Base-by-base conservation (phyloP, 2,329 filamentous ascomycete genomes). In the Hypoxylon rubiginosum region DNA sequence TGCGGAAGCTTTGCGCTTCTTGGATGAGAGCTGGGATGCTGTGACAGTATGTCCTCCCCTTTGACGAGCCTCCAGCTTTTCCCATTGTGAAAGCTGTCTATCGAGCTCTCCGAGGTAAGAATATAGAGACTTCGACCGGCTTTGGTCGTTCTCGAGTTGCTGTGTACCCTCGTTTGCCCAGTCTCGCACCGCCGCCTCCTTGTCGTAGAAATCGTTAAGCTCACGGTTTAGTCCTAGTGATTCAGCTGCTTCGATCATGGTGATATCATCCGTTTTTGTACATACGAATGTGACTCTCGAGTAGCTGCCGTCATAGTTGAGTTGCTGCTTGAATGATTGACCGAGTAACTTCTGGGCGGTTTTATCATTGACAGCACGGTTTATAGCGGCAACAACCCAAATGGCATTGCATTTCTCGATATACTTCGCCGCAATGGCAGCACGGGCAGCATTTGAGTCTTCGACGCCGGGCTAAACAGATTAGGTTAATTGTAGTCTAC, bases 341-440 rank as follows among this genome's bases (percentile, higher is more conserved):
- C 85, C 85, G 2, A 89, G 79, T 0, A 90, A 76, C 1, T 79
- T 82, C 62, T 86, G 85, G 0, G 87, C 87, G 5, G 85, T 81
- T 69, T 88, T 88, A 67, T 89, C 86, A 71, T 89, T 84, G 0
- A 88, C 85, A 9, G 87, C 87, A 30, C 87, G 80, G 53, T 80
- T 87, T 60, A 89, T 88, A 0, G 84, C 85, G 2, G 86, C 85
- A 34, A 88, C 83, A 58, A 89, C 85, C 84, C 85, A 90, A 0
- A 89, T 74, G 0, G 82, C 83, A 1, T 84, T 85, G 67, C 88
- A 90, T 65, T 85, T 81, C 71, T 90, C 85, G 77, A 90, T 84
- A 68, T 91, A 91, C 0, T 80, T 80, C 46, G 83, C 81, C 1
- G 88, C 86, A 24, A 90, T 83, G 1, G 85, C 83, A 41, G 84